Percentiles rank a stretch among this genome's conserved stretches.
Conservation (phyloP, 2,329 filamentous ascomycete genomes). For the Hypomyces perniciosus region DNA sequence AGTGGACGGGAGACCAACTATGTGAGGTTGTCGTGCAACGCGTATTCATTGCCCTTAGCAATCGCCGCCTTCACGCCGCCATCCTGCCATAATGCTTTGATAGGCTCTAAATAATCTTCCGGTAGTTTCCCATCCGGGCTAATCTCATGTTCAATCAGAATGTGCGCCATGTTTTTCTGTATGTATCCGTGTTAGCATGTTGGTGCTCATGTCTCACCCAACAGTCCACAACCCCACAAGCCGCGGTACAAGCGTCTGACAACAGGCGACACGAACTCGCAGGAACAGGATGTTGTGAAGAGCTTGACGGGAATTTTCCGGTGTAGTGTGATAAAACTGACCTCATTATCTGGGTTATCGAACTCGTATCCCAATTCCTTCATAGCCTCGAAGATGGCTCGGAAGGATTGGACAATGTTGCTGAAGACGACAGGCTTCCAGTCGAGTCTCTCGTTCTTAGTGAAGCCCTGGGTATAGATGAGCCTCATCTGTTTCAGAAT, state of each 20-base stretch:
- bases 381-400: slow-evolving; percentile 88
- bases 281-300: neutral
- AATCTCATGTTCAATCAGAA: slow-evolving; percentile 77
- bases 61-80: slow-evolving; percentile 81
- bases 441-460: slow-evolving; percentile 81
- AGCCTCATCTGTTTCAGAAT: slow-evolving; percentile 99
- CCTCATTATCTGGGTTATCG: slow-evolving; percentile 72
- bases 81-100: slow-evolving; percentile 81
- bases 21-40: slow-evolving; percentile 87
- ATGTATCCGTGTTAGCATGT: slow-evolving; percentile 12
- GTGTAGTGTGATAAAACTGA: slow-evolving; percentile 37
- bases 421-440: slow-evolving; percentile 94
- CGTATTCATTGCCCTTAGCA: slow-evolving; percentile 90
- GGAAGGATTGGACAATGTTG: slow-evolving; percentile 89
- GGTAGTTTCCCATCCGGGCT: slow-evolving; percentile 76
- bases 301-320: neutral
- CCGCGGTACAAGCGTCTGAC: neutral
- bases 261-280: neutral
- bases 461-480: slow-evolving; percentile 91
- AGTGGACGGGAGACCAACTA: slow-evolving; percentile 58
- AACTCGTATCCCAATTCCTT: slow-evolving; percentile 74
- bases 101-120: slow-evolving; percentile 68
- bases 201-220: slow-evolving; percentile 1
- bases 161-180: slow-evolving; percentile 70
- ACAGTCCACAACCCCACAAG: neutral